Conservation (phyloP, 2,329 filamentous ascomycete species). For the Epicoccum nigrum region DNA sequence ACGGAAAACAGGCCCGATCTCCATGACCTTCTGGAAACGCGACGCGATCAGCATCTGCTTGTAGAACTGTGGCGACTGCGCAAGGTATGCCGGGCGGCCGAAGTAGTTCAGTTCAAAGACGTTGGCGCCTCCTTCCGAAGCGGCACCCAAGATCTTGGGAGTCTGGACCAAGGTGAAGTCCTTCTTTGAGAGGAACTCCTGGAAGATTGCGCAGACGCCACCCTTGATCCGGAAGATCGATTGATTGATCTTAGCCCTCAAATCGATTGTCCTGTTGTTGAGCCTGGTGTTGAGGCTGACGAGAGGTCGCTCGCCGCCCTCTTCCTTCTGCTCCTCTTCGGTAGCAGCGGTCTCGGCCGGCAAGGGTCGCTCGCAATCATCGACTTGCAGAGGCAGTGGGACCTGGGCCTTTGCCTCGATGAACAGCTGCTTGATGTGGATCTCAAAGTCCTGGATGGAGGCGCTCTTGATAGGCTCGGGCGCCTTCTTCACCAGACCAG, state of each 20-base stretch:
- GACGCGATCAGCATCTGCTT: constrained; percentile 87
- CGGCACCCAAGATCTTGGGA: constrained; percentile 85
- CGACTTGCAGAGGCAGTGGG: constrained; percentile 65
- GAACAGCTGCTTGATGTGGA: constrained; percentile 87
- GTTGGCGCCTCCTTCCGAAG: constrained; percentile 90
- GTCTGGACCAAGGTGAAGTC: constrained; percentile 86
- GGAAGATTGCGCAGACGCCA: constrained; percentile 72
- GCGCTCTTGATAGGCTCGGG: constrained; percentile 88
- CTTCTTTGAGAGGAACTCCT: constrained; percentile 75
- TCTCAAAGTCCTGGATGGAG: constrained; percentile 77
- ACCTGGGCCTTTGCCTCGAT: constrained; percentile 70
- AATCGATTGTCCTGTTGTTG: constrained; percentile 91
- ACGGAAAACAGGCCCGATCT: constrained; percentile 80
- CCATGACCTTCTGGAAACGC: constrained; percentile 76
- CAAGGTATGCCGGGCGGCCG: constrained; percentile 78
- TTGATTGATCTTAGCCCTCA: constrained; percentile 88
- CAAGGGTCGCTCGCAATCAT: constrained; percentile 59
- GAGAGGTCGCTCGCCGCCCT: constrained; percentile 65
- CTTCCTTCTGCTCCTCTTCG: constrained; percentile 57
- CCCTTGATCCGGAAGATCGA: constrained; percentile 77
- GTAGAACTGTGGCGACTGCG: constrained; percentile 83
- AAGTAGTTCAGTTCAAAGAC: constrained; percentile 94
- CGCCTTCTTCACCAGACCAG: constrained; percentile 80
- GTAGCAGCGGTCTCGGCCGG: constrained; percentile 56
- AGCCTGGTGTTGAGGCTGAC: constrained; percentile 84